Conservation (phyloP, 2,329 filamentous ascomycete genomes). For the Fusarium sp. region DNA sequence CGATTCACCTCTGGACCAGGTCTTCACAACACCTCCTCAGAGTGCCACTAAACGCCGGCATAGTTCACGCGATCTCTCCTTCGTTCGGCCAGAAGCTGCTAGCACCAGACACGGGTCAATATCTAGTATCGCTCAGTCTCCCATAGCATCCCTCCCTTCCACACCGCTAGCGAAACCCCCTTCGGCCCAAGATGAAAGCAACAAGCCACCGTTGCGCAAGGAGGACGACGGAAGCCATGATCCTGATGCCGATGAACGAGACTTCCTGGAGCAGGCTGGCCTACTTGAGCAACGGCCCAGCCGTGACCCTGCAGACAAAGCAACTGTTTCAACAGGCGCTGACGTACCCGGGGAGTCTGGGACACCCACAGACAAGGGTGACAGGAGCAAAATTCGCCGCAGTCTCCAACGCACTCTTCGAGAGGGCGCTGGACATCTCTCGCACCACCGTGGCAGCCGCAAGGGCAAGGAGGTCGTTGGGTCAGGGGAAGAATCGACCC, state of each 20-base stretch:
- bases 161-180: constrained; percentile 30
- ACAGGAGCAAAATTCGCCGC: constrained; percentile 77
- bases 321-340: constrained; percentile 48
- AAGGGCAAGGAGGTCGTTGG: constrained; percentile 72
- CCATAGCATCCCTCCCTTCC: constrained; percentile 38
- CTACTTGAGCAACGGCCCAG: constrained; percentile 59
- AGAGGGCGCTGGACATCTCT: constrained; percentile 75
- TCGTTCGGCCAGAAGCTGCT: constrained; percentile 31
- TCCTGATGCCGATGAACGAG: constrained; percentile 73
- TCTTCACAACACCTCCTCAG: constrained; percentile 46
- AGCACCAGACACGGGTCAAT: constrained; percentile 45
- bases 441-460: constrained; percentile 76
- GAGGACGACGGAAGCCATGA: constrained; percentile 50
- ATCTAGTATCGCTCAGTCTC: constrained; percentile 45
- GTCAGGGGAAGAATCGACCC: constrained; percentile 50
- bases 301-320: constrained; percentile 47
- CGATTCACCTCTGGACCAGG: constrained; percentile 43
- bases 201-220: constrained; percentile 25
- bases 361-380: constrained; percentile 55
- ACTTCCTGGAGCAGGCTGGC: constrained; percentile 73
- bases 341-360: constrained; percentile 46
- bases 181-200: constrained; percentile 34
- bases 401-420: constrained; percentile 91
- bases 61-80: constrained; percentile 40
- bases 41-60: constrained; percentile 42